Base-by-base conservation (phyloP, 352 stramenopile genomes). In the Phytophthora agathidicida region DNA sequence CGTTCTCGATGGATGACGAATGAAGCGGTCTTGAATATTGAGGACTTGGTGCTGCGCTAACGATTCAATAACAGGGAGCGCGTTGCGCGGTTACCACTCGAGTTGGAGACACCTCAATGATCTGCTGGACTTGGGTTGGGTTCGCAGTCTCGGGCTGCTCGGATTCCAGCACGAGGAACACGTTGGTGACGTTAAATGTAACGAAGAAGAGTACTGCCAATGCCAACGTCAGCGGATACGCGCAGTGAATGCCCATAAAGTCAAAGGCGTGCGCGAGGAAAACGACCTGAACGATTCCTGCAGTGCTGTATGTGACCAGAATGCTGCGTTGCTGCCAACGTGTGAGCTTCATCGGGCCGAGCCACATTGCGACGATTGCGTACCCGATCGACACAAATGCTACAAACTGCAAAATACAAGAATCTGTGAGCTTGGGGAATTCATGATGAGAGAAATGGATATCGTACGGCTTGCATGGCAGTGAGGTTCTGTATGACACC, bases 1-100 rank as follows among this genome's bases (percentile, higher is more conserved):
- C 83, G 14, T 94, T 94, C 53, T 92, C 83, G 10, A 88, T 93
- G 71, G 83, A 94, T 28, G 77, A 93, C 49, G 81, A 91, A 48
- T 73, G 60, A 71, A 59, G 26, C 51, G 32, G 22, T n/a, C 13
- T 44, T 42, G 16, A 22, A 1, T 23, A 10, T 24, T 16, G 24
- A 23, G 11, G 39, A 35, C 5, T 20, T 2, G 19, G 17, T 17
- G 6, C n/a, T 32, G 14, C 23, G n/a, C n/a, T n/a, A n/a, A n/a
- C n/a, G n/a, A n/a, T n/a, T 62, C 44, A 76, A 38, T 48, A 65
- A 42, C 66, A 79, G 23, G 52, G 53, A 9, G 66, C 57, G 7
- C 67, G 53, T 22, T 74, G 51, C 13, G 38, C 39, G 10, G 63
- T 66, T 17, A 73, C 22, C 7, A 62, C 27, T 16, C 56, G 62